Percentiles rank a stretch among this genome's conserved stretches.
Conservation (phyloP, 2,329 filamentous ascomycete genomes). For the Rhinocladiella similis region DNA sequence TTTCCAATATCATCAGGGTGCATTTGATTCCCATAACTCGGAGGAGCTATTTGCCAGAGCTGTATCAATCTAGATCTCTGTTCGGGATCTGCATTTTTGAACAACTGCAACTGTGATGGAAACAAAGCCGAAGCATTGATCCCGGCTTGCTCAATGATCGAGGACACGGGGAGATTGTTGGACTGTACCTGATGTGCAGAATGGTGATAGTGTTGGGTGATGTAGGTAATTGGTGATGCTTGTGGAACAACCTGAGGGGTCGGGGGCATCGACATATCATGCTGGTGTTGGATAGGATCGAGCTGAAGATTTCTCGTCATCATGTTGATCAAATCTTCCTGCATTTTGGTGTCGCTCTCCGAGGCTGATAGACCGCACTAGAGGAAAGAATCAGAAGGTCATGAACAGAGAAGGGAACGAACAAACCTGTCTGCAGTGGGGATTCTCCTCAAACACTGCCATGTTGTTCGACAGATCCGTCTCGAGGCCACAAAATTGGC, state of each 20-base stretch:
- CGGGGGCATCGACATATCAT: conserved; percentile 34
- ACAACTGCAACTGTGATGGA: conserved; percentile 73
- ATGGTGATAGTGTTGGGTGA: conserved; percentile 82
- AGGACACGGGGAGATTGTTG: conserved; percentile 53
- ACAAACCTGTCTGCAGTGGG: conserved; percentile 44
- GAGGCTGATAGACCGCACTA: conserved; percentile 45
- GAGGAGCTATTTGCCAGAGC: conserved; percentile 81
- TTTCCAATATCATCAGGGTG: conserved; percentile 57
- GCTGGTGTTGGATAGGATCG: conserved; percentile 35
- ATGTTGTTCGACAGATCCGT: conserved; percentile 39
- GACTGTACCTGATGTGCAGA: conserved; percentile 63
- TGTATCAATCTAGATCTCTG: conserved; percentile 76
- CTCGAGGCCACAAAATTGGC: conserved; percentile 40
- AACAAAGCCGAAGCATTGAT: conserved; percentile 71
- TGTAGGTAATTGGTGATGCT: conserved; percentile 63
- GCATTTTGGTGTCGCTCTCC: conserved; percentile 59
- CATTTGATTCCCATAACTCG: conserved; percentile 57
- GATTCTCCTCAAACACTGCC: conserved; percentile 39
- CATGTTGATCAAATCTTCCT: conserved; percentile 79
- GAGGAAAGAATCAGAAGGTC: conserved; percentile 26
- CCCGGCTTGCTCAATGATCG: conserved; percentile 53
- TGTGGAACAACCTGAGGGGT: conserved; percentile 31
- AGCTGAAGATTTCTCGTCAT: conserved; percentile 76
- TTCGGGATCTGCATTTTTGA: conserved; percentile 69
- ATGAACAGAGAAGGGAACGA: conserved; percentile 22